Conservation (phyloP, 495 filamentous ascomycete species). For the Trichocladium antarcticum region DNA sequence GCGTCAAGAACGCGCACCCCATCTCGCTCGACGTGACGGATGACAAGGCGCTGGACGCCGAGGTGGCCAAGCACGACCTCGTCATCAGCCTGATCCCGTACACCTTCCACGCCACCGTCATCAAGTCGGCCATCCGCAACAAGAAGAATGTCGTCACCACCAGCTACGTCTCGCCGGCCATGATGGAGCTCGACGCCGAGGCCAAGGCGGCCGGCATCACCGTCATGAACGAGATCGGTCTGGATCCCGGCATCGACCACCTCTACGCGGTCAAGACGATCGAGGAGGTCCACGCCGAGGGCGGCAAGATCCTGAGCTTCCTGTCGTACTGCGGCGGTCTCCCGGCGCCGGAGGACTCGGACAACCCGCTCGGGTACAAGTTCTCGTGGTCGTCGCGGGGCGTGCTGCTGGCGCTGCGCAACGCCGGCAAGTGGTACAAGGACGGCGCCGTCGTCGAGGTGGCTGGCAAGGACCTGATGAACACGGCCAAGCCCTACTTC, state of each 20-base stretch:
- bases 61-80: conserved; percentile 65
- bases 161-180: conserved; percentile 85
- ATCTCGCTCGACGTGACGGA: conserved; percentile 78
- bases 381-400: conserved; percentile 79
- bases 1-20: conserved; percentile 57
- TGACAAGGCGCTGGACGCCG: conserved; percentile 61
- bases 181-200: conserved; percentile 74
- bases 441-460: conserved; percentile 61
- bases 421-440: conserved; percentile 74
- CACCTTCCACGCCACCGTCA: conserved; percentile 78
- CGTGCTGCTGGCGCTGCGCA: conserved; percentile 74
- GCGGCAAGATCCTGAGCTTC: conserved; percentile 79
- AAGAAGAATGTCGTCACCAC: conserved; percentile 97
- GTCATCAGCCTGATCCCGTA: conserved; percentile 84
- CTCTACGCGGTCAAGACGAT: conserved; percentile 87
- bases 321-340: conserved; percentile 78
- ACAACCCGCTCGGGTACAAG: conserved; percentile 93
- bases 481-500: conserved; percentile 74
- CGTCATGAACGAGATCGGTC: conserved; percentile 95
- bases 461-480: conserved; percentile 61
- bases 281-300: conserved; percentile 64
- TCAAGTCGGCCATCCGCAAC: conserved; percentile 83
- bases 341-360: conserved; percentile 57
- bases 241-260: conserved; percentile 58
- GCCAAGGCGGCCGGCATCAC: conserved; percentile 90